Evolutionary conservation across 2,329 filamentous ascomycete genomes (phyloP).

Genomic region (Ascochyta lentis): DNA sequence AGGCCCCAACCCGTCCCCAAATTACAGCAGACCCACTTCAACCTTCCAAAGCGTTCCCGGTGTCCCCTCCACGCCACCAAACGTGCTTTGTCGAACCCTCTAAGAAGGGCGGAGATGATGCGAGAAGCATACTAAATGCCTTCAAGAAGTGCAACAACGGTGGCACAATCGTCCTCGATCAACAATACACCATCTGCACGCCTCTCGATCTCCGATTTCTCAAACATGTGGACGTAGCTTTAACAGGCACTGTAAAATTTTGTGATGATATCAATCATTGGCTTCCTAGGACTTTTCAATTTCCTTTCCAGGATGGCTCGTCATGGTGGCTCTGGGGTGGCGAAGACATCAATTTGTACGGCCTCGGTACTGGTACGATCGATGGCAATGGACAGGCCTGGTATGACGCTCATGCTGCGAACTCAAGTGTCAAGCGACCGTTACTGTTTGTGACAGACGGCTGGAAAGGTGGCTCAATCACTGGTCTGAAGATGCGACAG

Average conservation of each 20-base stretch:
- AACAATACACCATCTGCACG: conserved; percentile 67
- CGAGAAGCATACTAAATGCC: conserved; percentile 59
- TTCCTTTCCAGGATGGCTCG: conserved; percentile 69
- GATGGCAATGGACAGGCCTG: conserved; percentile 71
- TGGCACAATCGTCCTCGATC: conserved; percentile 66
- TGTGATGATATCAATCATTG: conserved; percentile 72
- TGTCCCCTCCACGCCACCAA: conserved; percentile 24
- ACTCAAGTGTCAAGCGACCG: conserved; percentile 65
- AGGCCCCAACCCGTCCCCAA: conserved; percentile 36
- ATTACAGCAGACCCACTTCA: conserved; percentile 44
- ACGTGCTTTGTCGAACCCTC: conserved; percentile 43
- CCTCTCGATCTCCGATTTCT: conserved; percentile 71
- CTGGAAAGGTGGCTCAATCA: neutral
- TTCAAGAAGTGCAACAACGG: conserved; percentile 67
- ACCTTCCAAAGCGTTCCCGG: conserved; percentile 41
- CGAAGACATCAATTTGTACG: conserved; percentile 69
- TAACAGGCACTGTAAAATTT: conserved; percentile 68
- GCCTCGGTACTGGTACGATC: conserved; percentile 66
- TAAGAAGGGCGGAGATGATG: too few species aligned
- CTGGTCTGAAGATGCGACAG: conserved; percentile 23
- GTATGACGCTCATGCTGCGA: conserved; percentile 64
- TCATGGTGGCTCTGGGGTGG: conserved; percentile 61
- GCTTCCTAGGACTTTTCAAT: conserved; percentile 68
- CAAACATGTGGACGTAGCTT: conserved; percentile 66
- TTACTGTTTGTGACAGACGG: conserved; percentile 56